Evolutionary conservation across 352 stramenopile species (phyloP), one percentile per base, ranked within the genome.

Genomic region (Phytopythium kandeliae): DNA sequence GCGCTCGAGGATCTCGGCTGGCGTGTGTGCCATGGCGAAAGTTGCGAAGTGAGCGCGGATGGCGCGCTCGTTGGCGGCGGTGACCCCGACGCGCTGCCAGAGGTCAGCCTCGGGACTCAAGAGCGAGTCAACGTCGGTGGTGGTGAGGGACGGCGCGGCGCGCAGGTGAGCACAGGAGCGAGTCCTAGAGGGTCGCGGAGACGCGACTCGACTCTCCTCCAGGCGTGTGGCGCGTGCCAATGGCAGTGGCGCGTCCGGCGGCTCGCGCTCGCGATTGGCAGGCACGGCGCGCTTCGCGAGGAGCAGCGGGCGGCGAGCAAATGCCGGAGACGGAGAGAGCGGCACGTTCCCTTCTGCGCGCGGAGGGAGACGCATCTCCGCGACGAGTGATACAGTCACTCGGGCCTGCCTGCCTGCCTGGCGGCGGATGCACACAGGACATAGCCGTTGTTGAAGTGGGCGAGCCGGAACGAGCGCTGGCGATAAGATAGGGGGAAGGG

Each of bases 1-100:
- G 3, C 41, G 41, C 41, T 48, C 41, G 41, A 48, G 11, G 25
- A 48, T 48, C 24, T 48, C 41, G 34, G 25, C 16, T 34, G 41
- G 41, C 22, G 41, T 9, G 24, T 48, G 24, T 13, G 25, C 13
- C 41, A 48, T 48, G 41, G 24, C 41, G 41, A 34, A 34, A 34
- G 2, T 48, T 33, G 41, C 12, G 6, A 21, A 48, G 11, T 48
- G 41, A 48, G 12, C 41, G 13, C n/a, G n/a, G n/a, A n/a, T n/a
- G n/a, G n/a, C n/a, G n/a, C n/a, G n/a, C n/a, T n/a, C n/a, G n/a
- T n/a, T n/a, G n/a, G n/a, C n/a, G n/a, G n/a, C n/a, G n/a, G n/a
- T 24, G 35, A 6, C 16, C 35, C 22, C 35, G 16, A 37, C 9
- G 33, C n/a, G 1, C 33, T 16, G 33, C 13, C n/a, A n/a, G n/a